A percentile compares a stretch with the other conserved stretches of the same genome.
These are phyloP conservation scores for Mucor plumbeus DNA, from an alignment of 371 early-diverging fungal genomes.

Conservation along the genomic window DNA sequence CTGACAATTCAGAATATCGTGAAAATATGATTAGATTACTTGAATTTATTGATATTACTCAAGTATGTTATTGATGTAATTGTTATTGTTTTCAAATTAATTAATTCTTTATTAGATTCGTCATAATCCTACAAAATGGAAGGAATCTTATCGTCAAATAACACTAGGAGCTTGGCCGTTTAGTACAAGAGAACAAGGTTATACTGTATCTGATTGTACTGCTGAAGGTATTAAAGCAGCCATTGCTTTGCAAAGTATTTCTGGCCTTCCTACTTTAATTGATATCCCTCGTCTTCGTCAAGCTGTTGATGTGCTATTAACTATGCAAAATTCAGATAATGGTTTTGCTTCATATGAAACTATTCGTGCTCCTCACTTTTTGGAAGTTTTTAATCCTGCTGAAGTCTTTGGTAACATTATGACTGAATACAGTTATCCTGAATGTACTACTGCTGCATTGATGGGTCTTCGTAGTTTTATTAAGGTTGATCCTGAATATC, in stretches of 20 bases:
- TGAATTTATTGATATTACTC: constrained; percentile 86
- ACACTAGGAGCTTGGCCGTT: constrained; percentile 97
- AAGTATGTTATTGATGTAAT: constrained; percentile 45
- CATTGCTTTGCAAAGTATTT: constrained; percentile 72
- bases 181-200: constrained; percentile 92
- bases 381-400: constrained; percentile 92
- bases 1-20: constrained; percentile 71
- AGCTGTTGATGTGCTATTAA: constrained; percentile 88
- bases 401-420: constrained; percentile 97
- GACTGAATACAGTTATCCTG: constrained; percentile 96
- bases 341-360: constrained; percentile 94
- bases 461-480: constrained; percentile 83
- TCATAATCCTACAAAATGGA: constrained; percentile 67
- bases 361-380: constrained; percentile 76
- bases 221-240: constrained; percentile 93
- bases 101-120: constrained; percentile 62
- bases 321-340: constrained; percentile 90
- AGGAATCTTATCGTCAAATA: constrained; percentile 79
- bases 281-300: constrained; percentile 74
- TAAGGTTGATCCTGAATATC: constrained; percentile 81
- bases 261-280: constrained; percentile 47
- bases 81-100: not conserved
- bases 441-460: constrained; percentile 94
- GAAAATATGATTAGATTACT: constrained; percentile 71
- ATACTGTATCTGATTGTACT: constrained; percentile 96